These are phyloP conservation scores for Coccomyxa sp. DNA, from an alignment of 139 green algal genomes.

Conservation along the genomic window DNA sequence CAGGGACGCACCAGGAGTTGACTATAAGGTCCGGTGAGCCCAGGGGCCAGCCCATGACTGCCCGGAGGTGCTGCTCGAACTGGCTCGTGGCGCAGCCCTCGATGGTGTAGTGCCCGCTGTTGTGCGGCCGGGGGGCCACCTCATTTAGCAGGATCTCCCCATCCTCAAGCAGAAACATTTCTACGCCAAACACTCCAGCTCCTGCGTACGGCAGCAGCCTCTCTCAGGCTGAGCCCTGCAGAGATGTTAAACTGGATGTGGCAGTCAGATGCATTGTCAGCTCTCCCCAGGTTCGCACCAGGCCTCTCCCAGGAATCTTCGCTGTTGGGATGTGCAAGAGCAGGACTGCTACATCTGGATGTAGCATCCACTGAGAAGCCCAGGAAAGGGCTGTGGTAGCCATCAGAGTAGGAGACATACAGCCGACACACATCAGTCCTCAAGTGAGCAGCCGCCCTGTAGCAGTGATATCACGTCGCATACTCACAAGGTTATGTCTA, in stretches of 20 bases:
- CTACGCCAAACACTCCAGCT: slow-evolving; percentile 95
- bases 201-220: slow-evolving; percentile 53
- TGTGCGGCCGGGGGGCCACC: slow-evolving; percentile 94
- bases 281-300: too few species aligned
- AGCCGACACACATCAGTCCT: too few species aligned
- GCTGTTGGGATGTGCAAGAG: too few species aligned
- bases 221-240: not conserved
- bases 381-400: too few species aligned
- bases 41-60: slow-evolving; percentile 92
- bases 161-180: slow-evolving; percentile 90
- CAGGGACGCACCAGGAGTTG: not conserved
- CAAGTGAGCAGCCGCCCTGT: too few species aligned
- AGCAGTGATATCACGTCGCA: too few species aligned
- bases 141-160: slow-evolving; percentile 90
- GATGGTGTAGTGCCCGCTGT: slow-evolving; percentile 97
- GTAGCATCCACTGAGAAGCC: too few species aligned
- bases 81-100: slow-evolving; percentile 86
- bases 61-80: slow-evolving; percentile 95
- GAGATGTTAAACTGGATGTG: not conserved
- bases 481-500: too few species aligned
- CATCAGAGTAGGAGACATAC: too few species aligned
- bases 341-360: too few species aligned
- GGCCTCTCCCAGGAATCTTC: too few species aligned
- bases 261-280: not conserved
- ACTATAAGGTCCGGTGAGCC: slow-evolving; percentile 72